Evolutionary conservation across 345 rosid genomes (phyloP), one percentile per base, ranked within the genome.

Genomic region (Melastoma malabathricum): DNA sequence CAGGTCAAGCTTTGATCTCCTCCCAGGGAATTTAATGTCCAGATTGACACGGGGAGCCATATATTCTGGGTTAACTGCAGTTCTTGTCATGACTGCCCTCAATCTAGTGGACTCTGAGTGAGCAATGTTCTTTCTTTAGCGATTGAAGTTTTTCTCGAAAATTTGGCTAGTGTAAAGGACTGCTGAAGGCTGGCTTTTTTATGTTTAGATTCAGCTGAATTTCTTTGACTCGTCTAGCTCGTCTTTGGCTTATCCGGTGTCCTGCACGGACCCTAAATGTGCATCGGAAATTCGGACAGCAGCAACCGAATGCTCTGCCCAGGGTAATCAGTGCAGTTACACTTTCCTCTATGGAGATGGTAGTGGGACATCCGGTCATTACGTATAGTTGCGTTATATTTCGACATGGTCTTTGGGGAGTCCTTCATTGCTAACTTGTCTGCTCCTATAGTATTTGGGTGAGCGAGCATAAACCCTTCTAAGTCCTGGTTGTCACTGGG

Each of bases 11-110:
- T 92, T 48, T 96, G 98, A 13, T 80, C 93, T 62, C 98, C 98
- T 63, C 93, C 98, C 41, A 80, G 78, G 74, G 98, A 80, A 52
- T 92, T 84, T 78, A 87, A 75, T 65, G 95, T 87, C 75, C 96
- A 92, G 79, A 92, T 92, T 66, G 98, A 92, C 68, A 92, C 96
- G 7, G 96, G 98, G 67, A 90, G 98, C 27, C 95, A 90, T 45
- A 78, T 86, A 56, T 70, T 90, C 64, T 90, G 98, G 98, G 87
- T 90, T 31, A 66, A 79, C 66, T 90, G 98, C 64, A 71, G 72
- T 65, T 71, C 94, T 51, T 86, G 98, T 74, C 68, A 53, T 59
- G 68, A 86, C 58, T 90, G 96, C 61, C 98, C 98, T 29, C 79
- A 65, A 43, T 62, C 87, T 41, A 87, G 96, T 69, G 98, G 84